A percentile compares a stretch with the other conserved stretches of the same genome.
Conservation (phyloP, 768 basidiomycete species). For the Sarcomyxa edulis region DNA sequence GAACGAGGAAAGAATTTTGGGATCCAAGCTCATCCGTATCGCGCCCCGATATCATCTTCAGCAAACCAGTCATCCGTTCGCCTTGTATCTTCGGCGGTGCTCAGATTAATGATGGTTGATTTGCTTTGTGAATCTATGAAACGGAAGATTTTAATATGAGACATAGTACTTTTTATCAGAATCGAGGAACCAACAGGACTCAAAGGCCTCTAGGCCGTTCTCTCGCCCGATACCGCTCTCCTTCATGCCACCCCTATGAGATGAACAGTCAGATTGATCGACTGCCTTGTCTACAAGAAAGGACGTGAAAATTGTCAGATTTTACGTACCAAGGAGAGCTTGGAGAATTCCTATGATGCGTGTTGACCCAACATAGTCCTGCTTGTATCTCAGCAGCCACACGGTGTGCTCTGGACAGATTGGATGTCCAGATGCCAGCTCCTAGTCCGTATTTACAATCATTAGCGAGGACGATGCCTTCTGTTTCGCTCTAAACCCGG, state of each 20-base stretch:
- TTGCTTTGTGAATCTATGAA: slow-evolving; percentile 77
- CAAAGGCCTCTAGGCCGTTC: slow-evolving; percentile 78
- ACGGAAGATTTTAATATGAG: slow-evolving; percentile 1
- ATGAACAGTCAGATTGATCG: slow-evolving; percentile 1
- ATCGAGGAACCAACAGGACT: slow-evolving; percentile 53
- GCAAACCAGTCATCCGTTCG: slow-evolving; percentile 76
- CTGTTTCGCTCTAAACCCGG: slow-evolving; percentile 44
- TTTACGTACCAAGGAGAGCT: slow-evolving; percentile 74
- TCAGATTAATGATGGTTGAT: slow-evolving; percentile 73
- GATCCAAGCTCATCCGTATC: slow-evolving; percentile 52
- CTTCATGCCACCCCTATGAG: slow-evolving; percentile 82
- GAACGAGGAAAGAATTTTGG: slow-evolving; percentile 1
- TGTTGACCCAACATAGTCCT: slow-evolving; percentile 86
- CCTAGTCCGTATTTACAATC: slow-evolving; percentile 77
- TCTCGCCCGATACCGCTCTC: slow-evolving; percentile 85
- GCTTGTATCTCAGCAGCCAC: slow-evolving; percentile 65
- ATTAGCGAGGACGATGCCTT: slow-evolving; percentile 69
- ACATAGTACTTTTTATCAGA: not conserved
- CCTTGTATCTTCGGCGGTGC: slow-evolving; percentile 52
- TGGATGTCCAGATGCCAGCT: slow-evolving; percentile 74
- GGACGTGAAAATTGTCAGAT: no score
- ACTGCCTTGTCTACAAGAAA: not conserved
- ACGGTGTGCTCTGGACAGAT: slow-evolving; percentile 72
- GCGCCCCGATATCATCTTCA: slow-evolving; percentile 40
- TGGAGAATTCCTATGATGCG: slow-evolving; percentile 86